Base-by-base conservation (phyloP, 2,329 filamentous ascomycete genomes). In the Fusarium sp. region DNA sequence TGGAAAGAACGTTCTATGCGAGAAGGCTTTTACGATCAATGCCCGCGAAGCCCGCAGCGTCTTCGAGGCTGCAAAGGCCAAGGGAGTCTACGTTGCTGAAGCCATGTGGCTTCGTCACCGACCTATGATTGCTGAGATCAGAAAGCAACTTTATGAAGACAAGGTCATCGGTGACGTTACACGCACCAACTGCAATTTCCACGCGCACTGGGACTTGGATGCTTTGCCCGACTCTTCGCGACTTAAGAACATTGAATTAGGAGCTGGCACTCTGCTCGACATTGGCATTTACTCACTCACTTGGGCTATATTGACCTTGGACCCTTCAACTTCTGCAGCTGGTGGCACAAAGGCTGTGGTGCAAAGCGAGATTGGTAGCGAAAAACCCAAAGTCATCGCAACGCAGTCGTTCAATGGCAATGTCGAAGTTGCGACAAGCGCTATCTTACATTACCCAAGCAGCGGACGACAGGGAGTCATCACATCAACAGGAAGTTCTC, bases 151-250 rank as follows among this genome's bases (percentile, higher is more conserved):
- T 56, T 81, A 88, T 46, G 67, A 77, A 52, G 32, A 48, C 77
- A 78, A 3, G 84, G 84, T 26, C 79, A 84, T 88, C 61, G 59
- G 47, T 4, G 32, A 38, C 6, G 47, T 58, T 1, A 53, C 47
- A 2, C 54, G 59, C 6, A 48, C 48, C 1, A 40, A n/a, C 15
- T 39, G 48, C 11, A n/a, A 40, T 10, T 51, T 48, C 12, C 46
- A 48, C 2, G 46, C 46, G 14, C 7, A 24, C 5, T 48, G 20
- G 20, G 46, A 48, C 8, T 7, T 48, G 2, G 47, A 40, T 23
- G 3, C 23, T 20, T 14, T 51, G 4, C 36, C 34, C 1, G 48
- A 40, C 1, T 30, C 19, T 21, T 51, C 36, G 24, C 34, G 36
- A 14, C 36, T 51, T 2, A 40, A 40, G 23, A 51, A 40, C 14